Base-by-base conservation (phyloP, 441 rosid genomes). In the Aleurites moluccanus region DNA sequence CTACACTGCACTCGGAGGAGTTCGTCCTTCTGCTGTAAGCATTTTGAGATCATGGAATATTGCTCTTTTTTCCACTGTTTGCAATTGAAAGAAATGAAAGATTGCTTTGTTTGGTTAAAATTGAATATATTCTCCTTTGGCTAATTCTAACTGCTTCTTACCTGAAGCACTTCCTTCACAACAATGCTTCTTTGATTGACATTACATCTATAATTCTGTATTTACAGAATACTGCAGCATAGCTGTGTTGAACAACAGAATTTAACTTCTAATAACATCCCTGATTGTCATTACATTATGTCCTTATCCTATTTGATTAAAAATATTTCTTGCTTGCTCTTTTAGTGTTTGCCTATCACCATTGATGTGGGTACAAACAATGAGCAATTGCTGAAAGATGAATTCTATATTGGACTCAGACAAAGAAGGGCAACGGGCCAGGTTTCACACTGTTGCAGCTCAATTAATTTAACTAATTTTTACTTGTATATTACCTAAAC, bases 311-410 rank as follows among this genome's bases (percentile, higher is more conserved):
- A 9, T 56, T 64, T 67, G 53, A 77, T 47, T 42, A 45, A 42
- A 14, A 15, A 75, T 45, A 5, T 47, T 77, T 65, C 60, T 38
- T 28, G 18, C 78, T 66, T 56, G 59, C 69, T 59, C 69, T 60
- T 87, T 75, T 82, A 94, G 97, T 92, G 98, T 83, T 87, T 92
- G 85, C 97, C 98, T 16, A 73, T 94, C 64, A 94, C 96, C 62
- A 89, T 94, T 60, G 98, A 94, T 88, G 96, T 94, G 69, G 98
- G 98, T 27, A 94, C 98, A 67, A 94, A 92, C 88, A 94, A 94
- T 42, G 86, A 88, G 84, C 75, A 86, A 79, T 82, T 94, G 85
- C 82, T 94, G 78, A 84, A 90, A 49, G 93, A 94, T 77, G 96
- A 94, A 81, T 90, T 94, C 81, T 93, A 93, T 76, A 92, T 90